Conservation (phyloP, 345 rosid species). For the Boechera divaricarpa region DNA sequence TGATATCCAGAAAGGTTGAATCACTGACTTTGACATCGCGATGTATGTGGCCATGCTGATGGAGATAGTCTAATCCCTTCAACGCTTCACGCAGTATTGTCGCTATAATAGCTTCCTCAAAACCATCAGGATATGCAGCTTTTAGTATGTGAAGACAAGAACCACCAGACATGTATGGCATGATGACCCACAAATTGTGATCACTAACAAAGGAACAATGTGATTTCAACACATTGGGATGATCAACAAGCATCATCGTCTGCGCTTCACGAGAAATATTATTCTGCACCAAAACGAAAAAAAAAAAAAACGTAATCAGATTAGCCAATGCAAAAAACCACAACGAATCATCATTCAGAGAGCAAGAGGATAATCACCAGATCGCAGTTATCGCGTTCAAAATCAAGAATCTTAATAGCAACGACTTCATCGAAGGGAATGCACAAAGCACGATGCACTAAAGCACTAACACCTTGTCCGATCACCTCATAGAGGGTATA, state of each 20-base stretch:
- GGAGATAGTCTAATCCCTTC: slow-evolving; percentile 96
- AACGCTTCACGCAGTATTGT: slow-evolving; percentile 83
- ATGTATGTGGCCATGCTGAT: slow-evolving; percentile 98
- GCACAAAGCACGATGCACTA: slow-evolving; percentile 85
- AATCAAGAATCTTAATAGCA: slow-evolving; percentile 95
- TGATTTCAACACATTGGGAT: slow-evolving; percentile 89
- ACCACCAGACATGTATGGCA: slow-evolving; percentile 99
- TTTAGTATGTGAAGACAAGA: slow-evolving; percentile 96
- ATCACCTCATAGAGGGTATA: slow-evolving; percentile 77
- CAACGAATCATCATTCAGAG: not conserved
- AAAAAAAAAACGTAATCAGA: not conserved
- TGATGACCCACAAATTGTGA: slow-evolving; percentile 93
- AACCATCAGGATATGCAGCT: slow-evolving; percentile 95
- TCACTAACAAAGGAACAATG: slow-evolving; percentile 93
- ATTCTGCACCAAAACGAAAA: slow-evolving; percentile 46
- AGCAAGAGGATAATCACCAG: slow-evolving; percentile 55
- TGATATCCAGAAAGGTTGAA: not conserved
- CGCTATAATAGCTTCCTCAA: slow-evolving; percentile 91
- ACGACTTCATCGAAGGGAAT: slow-evolving; percentile 72
- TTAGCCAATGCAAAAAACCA: not conserved
- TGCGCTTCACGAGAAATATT: slow-evolving; percentile 93
- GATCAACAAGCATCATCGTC: slow-evolving; percentile 92
- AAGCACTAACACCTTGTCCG: slow-evolving; percentile 93
- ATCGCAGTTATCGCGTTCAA: slow-evolving; percentile 89
- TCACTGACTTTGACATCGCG: slow-evolving; percentile 91